Percentiles rank a stretch among this genome's conserved stretches.
phyloP scores from a whole-genome alignment of 805 yeast species.

The Lachancea lanzarotensis region DNA sequence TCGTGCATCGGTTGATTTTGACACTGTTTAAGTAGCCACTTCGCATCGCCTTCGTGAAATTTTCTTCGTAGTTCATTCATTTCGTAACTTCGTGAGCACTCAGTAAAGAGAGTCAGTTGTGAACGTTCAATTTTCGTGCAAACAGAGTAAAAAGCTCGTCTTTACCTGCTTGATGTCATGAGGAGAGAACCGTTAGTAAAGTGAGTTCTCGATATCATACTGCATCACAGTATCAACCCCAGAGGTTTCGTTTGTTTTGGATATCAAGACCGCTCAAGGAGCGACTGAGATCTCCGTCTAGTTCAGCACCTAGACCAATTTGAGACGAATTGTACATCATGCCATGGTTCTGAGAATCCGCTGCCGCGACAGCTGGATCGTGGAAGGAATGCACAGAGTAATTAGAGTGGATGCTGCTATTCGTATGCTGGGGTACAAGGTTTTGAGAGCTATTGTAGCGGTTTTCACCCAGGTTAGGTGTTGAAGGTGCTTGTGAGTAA shows the following conservation, averaged over 20 bases:
- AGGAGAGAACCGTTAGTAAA: not conserved
- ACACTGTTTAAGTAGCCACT: slow-evolving; percentile 5
- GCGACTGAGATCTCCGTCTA: slow-evolving; percentile 30
- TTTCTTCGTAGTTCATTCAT: slow-evolving; percentile 7
- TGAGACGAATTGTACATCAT: slow-evolving; percentile 17
- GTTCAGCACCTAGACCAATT: slow-evolving; percentile 14
- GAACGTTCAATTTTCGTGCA: not conserved
- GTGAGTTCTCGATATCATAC: not conserved
- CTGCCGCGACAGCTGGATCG: slow-evolving; percentile 2
- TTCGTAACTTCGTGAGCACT: slow-evolving; percentile 10
- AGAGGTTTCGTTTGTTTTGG: slow-evolving; percentile 15
- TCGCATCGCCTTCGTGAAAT: slow-evolving; percentile 5
- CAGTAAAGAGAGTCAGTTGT: not conserved
- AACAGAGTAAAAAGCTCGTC: not conserved
- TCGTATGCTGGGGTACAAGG: slow-evolving; percentile 29
- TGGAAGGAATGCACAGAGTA: slow-evolving; percentile 29
- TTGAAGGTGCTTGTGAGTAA: slow-evolving; percentile 11
- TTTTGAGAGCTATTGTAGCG: slow-evolving; percentile 11
- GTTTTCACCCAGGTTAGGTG: slow-evolving; percentile 9
- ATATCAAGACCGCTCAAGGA: slow-evolving; percentile 31
- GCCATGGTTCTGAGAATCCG: slow-evolving; percentile 13
- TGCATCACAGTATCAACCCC: slow-evolving; percentile 5
- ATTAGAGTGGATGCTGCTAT: slow-evolving; percentile 32
- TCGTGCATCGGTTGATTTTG: not conserved
- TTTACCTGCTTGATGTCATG: not conserved